Percentiles rank a stretch among this genome's conserved stretches.
phyloP scores from a whole-genome alignment of 805 yeast genomes.

The Hanseniaspora pseudoguilliermondii region DNA sequence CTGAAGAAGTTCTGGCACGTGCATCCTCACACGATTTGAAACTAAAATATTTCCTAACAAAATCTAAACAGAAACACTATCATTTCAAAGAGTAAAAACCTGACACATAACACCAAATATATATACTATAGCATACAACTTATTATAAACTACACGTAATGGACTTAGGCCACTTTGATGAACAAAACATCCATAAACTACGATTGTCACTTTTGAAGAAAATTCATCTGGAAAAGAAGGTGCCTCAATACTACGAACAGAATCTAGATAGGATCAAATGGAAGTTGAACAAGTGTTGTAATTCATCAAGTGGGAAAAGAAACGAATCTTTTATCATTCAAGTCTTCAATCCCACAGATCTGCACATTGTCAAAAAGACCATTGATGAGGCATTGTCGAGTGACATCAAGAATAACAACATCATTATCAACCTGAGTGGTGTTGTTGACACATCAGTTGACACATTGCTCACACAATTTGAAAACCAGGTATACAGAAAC shows the following conservation, averaged over 20 bases:
- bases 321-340: conserved; percentile 10
- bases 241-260: not conserved
- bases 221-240: not conserved
- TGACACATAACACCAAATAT: not conserved
- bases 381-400: conserved; percentile 5
- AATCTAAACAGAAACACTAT: too few relatives aligned
- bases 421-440: conserved; percentile 10
- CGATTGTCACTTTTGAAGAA: not conserved
- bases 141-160: not conserved
- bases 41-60: too few relatives aligned
- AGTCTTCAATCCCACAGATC: not conserved
- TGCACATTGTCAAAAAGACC: not conserved
- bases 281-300: conserved; percentile 7
- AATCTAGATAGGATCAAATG: conserved; percentile 2
- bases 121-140: too few relatives aligned
- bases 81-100: too few relatives aligned
- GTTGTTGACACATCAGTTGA: conserved; percentile 5
- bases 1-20: too few relatives aligned
- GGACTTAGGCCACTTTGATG: not conserved
- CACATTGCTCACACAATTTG: conserved; percentile 6
- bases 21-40: too few relatives aligned
- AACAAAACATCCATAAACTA: not conserved
- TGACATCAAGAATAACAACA: conserved; percentile 10
- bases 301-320: conserved; percentile 6
- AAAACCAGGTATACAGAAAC: conserved; percentile 11